These are phyloP conservation scores for Aspergillus arachidicola DNA, from an alignment of 2,329 filamentous ascomycete species.

Conservation along the genomic window DNA sequence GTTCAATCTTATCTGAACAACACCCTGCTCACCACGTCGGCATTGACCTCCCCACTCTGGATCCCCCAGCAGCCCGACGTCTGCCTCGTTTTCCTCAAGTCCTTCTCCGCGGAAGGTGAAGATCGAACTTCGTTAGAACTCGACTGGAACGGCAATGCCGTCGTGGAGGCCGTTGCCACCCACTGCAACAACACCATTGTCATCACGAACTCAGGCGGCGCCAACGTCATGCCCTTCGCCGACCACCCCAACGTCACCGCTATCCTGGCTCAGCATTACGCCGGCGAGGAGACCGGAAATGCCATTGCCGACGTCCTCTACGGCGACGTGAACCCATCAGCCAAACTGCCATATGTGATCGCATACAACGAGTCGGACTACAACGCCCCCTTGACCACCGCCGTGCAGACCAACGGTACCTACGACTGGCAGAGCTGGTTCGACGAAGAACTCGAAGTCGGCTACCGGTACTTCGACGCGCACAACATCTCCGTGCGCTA, in stretches of 20 bases:
- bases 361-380: slow-evolving; percentile 70
- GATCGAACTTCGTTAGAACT: slow-evolving; percentile 64
- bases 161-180: slow-evolving; percentile 74
- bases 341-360: slow-evolving; percentile 79
- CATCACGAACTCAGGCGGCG: slow-evolving; percentile 76
- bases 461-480: slow-evolving; percentile 27
- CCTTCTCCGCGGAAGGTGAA: slow-evolving; percentile 78
- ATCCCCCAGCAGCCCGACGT: slow-evolving; percentile 33
- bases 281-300: slow-evolving; percentile 82
- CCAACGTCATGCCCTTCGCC: slow-evolving; percentile 65
- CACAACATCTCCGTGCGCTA: slow-evolving; percentile 23
- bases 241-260: slow-evolving; percentile 78
- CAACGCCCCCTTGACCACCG: slow-evolving; percentile 40
- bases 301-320: slow-evolving; percentile 79
- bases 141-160: slow-evolving; percentile 76
- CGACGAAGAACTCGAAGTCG: slow-evolving; percentile 21
- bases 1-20: slow-evolving; percentile 28
- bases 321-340: slow-evolving; percentile 75
- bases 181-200: slow-evolving; percentile 81
- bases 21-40: slow-evolving; percentile 4
- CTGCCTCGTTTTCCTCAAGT: slow-evolving; percentile 79
- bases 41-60: not conserved
- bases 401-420: not conserved
- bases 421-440: slow-evolving; percentile 1
- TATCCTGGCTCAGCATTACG: slow-evolving; percentile 78